These are phyloP conservation scores for Calophaca sinica DNA, from an alignment of 306 rosid species.

Conservation along the genomic window DNA sequence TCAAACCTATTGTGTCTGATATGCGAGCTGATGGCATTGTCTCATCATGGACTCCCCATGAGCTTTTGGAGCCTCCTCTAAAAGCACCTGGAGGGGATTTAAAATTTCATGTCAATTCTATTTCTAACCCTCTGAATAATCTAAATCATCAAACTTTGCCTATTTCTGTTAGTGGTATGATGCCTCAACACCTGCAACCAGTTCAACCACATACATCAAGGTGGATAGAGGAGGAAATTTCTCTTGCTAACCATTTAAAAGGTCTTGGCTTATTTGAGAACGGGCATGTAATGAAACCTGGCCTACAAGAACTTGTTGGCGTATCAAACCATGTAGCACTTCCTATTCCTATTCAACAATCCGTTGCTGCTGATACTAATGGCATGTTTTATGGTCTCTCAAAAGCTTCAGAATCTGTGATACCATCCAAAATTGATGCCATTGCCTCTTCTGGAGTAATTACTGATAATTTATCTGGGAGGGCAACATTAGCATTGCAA, in stretches of 20 bases:
- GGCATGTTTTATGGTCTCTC: conserved; percentile 50
- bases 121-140: conserved; percentile 50
- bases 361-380: conserved; percentile 50
- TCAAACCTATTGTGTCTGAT: conserved; percentile 79
- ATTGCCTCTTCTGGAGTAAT: conserved; percentile 55
- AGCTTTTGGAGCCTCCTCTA: conserved; percentile 52
- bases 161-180: conserved; percentile 49
- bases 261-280: conserved; percentile 72
- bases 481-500: conserved; percentile 51
- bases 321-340: conserved; percentile 48
- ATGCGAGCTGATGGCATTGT: conserved; percentile 60
- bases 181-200: conserved; percentile 61
- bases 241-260: conserved; percentile 62
- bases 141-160: conserved; percentile 52
- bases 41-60: conserved; percentile 55
- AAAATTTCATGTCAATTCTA: conserved; percentile 48
- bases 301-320: conserved; percentile 52
- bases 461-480: conserved; percentile 50
- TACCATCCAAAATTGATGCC: conserved; percentile 56
- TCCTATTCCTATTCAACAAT: conserved; percentile 65
- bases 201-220: conserved; percentile 57
- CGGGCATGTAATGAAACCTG: conserved; percentile 61
- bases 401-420: conserved; percentile 55
- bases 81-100: conserved; percentile 61
- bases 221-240: conserved; percentile 62